Conservation (phyloP, 139 green algal genomes). For the Pseudopediastrum boryanum region DNA sequence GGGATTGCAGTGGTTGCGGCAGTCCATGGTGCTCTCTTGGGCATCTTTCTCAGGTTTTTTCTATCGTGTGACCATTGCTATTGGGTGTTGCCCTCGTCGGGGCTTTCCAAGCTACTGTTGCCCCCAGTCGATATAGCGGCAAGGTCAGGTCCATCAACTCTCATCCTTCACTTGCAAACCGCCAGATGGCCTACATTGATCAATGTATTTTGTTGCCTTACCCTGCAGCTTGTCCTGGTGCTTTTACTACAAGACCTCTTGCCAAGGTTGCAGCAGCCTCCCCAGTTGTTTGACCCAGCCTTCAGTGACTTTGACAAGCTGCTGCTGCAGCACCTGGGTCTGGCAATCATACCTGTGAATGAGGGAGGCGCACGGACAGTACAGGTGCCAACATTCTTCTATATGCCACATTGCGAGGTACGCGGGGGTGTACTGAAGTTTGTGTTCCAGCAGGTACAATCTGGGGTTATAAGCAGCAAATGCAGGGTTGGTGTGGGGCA, state of each 20-base stretch:
- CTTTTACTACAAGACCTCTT: slow-evolving; percentile 21
- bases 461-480: not conserved
- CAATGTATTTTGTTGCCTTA: no score
- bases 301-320: slow-evolving; percentile 22
- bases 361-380: slow-evolving; percentile 26
- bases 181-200: no score
- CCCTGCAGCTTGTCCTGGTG: slow-evolving; percentile 25
- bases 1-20: no score
- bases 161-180: no score
- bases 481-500: not conserved
- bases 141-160: no score
- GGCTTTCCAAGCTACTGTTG: no score
- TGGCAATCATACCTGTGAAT: slow-evolving; percentile 22
- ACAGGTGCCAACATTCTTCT: slow-evolving; percentile 41
- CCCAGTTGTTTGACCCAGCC: slow-evolving; percentile 46
- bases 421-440: not conserved
- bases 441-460: not conserved
- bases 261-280: not conserved
- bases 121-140: no score
- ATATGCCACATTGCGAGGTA: slow-evolving; percentile 56
- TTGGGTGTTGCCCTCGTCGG: no score
- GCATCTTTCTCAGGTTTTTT: no score
- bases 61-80: no score
- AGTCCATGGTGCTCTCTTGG: no score
- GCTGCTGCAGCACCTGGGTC: slow-evolving; percentile 28